Evolutionary conservation across 2,329 filamentous ascomycete genomes (phyloP).

Genomic region (Chaetomium globosum): DNA sequence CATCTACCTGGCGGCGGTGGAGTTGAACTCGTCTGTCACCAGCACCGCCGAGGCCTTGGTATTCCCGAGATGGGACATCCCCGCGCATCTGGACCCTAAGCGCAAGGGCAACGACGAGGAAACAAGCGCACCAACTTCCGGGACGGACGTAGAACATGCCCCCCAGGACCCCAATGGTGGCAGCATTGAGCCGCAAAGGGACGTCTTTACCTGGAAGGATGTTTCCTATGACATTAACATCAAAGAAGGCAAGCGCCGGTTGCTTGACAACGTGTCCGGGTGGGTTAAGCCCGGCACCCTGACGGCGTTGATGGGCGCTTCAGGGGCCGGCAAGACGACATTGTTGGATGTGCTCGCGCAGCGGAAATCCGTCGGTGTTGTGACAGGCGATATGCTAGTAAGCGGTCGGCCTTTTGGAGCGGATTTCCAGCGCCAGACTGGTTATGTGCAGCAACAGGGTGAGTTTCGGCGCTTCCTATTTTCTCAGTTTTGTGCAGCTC

Average conservation of each 20-base stretch:
- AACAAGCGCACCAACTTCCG: conserved; percentile 37
- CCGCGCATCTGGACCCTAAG: conserved; percentile 44
- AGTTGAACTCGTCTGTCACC: conserved; percentile 64
- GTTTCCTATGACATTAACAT: conserved; percentile 73
- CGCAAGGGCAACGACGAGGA: conserved; percentile 30
- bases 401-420: conserved; percentile 58
- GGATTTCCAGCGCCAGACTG: conserved; percentile 66
- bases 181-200: conserved; percentile 49
- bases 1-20: conserved; percentile 64
- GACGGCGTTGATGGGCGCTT: conserved; percentile 74
- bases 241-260: conserved; percentile 69
- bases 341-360: conserved; percentile 60
- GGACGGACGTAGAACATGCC: conserved; percentile 32
- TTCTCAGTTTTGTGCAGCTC: not conserved
- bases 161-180: conserved; percentile 33
- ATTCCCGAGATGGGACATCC: conserved; percentile 61
- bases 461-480: conserved; percentile 11
- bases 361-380: conserved; percentile 62
- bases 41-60: conserved; percentile 71
- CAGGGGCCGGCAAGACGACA: conserved; percentile 64
- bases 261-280: conserved; percentile 79
- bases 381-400: conserved; percentile 68
- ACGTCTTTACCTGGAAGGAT: conserved; percentile 77
- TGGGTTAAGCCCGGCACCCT: conserved; percentile 90
- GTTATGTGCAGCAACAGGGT: conserved; percentile 69